Conservation (phyloP, 441 rosid species). For the Brassica balearica region DNA sequence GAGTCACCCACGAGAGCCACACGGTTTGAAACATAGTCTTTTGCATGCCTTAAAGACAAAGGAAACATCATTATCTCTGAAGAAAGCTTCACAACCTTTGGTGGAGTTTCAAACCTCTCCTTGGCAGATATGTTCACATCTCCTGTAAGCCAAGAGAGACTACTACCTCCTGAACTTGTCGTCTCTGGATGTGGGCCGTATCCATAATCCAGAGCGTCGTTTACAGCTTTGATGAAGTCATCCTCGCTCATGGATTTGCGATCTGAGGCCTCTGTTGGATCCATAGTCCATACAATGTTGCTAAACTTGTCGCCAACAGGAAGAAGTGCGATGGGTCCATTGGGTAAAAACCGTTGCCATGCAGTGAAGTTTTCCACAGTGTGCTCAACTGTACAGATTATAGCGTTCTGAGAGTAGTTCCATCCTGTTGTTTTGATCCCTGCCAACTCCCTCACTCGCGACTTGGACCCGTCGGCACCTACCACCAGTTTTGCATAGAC, state of each 20-base stretch:
- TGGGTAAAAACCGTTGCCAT: slow-evolving; percentile 94
- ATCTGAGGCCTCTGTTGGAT: slow-evolving; percentile 71
- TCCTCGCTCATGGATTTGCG: slow-evolving; percentile 71
- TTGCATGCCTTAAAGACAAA: slow-evolving; percentile 81
- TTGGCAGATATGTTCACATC: slow-evolving; percentile 49
- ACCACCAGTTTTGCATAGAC: slow-evolving; percentile 90
- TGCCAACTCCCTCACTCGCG: slow-evolving; percentile 82
- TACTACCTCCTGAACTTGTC: slow-evolving; percentile 42
- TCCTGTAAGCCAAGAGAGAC: slow-evolving; percentile 73
- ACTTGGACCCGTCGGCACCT: slow-evolving; percentile 89
- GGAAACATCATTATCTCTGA: slow-evolving; percentile 91
- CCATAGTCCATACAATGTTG: slow-evolving; percentile 97
- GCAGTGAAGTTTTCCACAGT: slow-evolving; percentile 70
- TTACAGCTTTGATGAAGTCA: slow-evolving; percentile 76
- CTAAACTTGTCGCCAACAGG: slow-evolving; percentile 89
- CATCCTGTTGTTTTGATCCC: slow-evolving; percentile 86
- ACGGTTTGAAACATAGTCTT: slow-evolving; percentile 67
- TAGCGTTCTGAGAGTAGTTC: slow-evolving; percentile 90
- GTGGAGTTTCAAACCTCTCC: slow-evolving; percentile 82
- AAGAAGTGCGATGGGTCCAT: slow-evolving; percentile 91
- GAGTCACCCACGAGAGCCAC: slow-evolving; percentile 94
- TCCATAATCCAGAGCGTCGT: slow-evolving; percentile 85
- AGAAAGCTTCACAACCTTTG: slow-evolving; percentile 76
- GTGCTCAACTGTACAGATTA: slow-evolving; percentile 95
- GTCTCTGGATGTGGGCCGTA: slow-evolving; percentile 84